These are phyloP conservation scores for Cryomyces antarcticus DNA, from an alignment of 495 filamentous ascomycete genomes.

Conservation along the genomic window DNA sequence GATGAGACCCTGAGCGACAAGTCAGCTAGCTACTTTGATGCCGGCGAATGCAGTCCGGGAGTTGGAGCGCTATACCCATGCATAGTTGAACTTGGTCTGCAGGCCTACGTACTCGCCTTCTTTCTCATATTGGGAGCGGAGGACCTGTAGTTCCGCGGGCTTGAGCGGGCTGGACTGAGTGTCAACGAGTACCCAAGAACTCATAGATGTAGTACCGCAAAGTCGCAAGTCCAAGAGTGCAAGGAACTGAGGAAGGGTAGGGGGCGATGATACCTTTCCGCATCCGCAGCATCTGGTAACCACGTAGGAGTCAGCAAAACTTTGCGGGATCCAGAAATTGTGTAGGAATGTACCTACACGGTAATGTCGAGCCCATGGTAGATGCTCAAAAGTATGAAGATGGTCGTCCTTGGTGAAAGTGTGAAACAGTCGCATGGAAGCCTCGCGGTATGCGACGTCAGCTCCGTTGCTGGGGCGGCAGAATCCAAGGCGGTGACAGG, in stretches of 20 bases:
- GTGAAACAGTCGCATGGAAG: no score
- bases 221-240: not conserved
- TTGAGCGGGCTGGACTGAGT: constrained; percentile 50
- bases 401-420: no score
- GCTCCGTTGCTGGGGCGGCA: no score
- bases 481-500: no score
- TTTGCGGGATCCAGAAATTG: no score
- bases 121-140: constrained; percentile 85
- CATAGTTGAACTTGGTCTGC: constrained; percentile 98
- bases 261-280: constrained; percentile 52
- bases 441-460: no score
- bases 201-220: not conserved
- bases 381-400: no score
- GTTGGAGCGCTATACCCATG: constrained; percentile 50
- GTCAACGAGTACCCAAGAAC: not conserved
- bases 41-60: not conserved
- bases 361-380: no score
- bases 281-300: constrained; percentile 75
- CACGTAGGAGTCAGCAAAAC: no score
- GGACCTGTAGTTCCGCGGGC: constrained; percentile 70
- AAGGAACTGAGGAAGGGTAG: not conserved
- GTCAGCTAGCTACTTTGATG: not conserved
- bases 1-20: constrained; percentile 55
- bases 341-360: no score
- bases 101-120: constrained; percentile 91